phyloP scores from a whole-genome alignment of 495 filamentous ascomycete genomes.

The Apiosordaria backusii region DNA sequence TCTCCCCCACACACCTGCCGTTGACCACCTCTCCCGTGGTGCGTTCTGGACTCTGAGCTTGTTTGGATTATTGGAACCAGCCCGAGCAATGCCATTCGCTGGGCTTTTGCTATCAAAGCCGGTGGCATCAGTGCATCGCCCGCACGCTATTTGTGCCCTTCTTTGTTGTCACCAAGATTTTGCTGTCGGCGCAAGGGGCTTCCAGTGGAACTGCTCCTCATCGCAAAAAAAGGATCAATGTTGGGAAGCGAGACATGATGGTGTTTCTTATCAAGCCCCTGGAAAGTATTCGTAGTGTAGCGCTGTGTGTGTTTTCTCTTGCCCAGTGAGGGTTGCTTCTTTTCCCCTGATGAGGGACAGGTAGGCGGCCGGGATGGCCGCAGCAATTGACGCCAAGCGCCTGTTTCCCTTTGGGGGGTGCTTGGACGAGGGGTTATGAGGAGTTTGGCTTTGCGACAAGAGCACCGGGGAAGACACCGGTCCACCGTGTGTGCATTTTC shows the following conservation, averaged over 20 bases:
- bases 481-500: no score
- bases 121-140: neutral
- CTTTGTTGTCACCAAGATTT: neutral
- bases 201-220: neutral
- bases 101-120: neutral
- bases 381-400: constrained; percentile 24
- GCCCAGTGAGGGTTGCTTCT: constrained; percentile 9
- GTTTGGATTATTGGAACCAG: neutral
- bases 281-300: neutral
- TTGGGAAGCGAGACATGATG: neutral
- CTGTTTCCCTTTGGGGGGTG: constrained; percentile 9
- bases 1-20: neutral
- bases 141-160: neutral
- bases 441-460: no score
- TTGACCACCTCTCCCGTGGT: neutral
- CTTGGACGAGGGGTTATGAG: neutral
- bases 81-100: neutral
- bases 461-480: neutral
- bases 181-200: constrained; percentile 6
- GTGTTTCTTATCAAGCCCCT: constrained; percentile 2
- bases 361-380: constrained; percentile 21
- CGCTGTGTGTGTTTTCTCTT: neutral
- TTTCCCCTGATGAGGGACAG: constrained; percentile 7
- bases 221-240: neutral
- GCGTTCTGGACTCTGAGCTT: neutral